These are phyloP conservation scores for Thecamonas trahens DNA, from an alignment of 78 protist genomes.

Conservation along the genomic window DNA sequence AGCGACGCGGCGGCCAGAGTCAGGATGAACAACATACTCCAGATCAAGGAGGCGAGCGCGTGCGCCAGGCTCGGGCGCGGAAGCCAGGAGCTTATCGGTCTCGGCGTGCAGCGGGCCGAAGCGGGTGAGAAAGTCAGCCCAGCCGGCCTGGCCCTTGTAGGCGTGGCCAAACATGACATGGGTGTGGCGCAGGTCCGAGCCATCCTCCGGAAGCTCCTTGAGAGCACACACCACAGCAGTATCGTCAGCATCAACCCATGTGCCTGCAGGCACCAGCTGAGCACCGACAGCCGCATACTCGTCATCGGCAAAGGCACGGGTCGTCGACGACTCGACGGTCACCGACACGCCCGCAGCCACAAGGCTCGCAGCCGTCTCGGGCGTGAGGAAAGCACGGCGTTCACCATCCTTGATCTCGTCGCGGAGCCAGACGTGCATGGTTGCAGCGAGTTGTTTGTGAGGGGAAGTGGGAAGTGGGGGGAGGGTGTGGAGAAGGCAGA, in stretches of 20 bases:
- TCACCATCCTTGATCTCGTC: slow-evolving; percentile 51
- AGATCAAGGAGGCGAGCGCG: slow-evolving; percentile 50
- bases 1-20: slow-evolving; percentile 55
- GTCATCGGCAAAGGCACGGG: slow-evolving; percentile 9
- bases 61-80: too few relatives aligned
- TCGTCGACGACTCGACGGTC: slow-evolving; percentile 36
- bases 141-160: slow-evolving; percentile 60
- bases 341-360: slow-evolving; percentile 7
- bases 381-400: slow-evolving; percentile 44
- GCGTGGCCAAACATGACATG: slow-evolving; percentile 77
- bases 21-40: slow-evolving; percentile 41
- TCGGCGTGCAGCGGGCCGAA: too few relatives aligned
- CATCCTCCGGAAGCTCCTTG: slow-evolving; percentile 68
- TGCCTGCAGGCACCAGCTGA: slow-evolving; percentile 14
- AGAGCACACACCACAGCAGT: slow-evolving; percentile 47
- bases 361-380: slow-evolving; percentile 20
- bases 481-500: too few relatives aligned
- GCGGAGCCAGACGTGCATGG: slow-evolving; percentile 37
- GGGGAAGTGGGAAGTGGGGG: too few relatives aligned
- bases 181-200: slow-evolving; percentile 34
- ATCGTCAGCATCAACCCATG: slow-evolving; percentile 40
- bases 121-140: slow-evolving; percentile 59
- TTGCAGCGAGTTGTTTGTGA: too few relatives aligned
- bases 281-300: slow-evolving; percentile 49
- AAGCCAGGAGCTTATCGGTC: too few relatives aligned